Conservation (phyloP, 495 filamentous ascomycete genomes). For the Penicillium verhagenii region DNA sequence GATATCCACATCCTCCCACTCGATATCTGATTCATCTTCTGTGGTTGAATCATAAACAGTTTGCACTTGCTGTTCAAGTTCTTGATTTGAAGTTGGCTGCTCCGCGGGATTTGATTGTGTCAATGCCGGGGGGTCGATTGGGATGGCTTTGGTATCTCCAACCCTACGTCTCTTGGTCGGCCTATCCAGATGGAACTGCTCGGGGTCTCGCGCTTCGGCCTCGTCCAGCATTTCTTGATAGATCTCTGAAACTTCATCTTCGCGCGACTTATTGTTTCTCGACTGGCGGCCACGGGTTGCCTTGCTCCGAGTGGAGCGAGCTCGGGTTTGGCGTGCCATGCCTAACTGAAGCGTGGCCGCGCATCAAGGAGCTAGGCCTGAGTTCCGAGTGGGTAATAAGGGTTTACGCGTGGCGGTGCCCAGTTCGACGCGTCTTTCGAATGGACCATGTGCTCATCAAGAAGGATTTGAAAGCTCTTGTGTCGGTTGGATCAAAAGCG, state of each 20-base stretch:
- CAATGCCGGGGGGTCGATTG: constrained; percentile 9
- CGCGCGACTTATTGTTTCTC: constrained; percentile 6
- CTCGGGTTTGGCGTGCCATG: constrained; percentile 26
- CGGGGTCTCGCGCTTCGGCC: constrained; percentile 47
- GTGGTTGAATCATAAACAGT: constrained; percentile 45
- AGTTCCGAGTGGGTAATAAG: background rate
- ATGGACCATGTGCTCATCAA: background rate
- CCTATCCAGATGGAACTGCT: constrained; percentile 29
- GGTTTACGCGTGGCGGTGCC: background rate
- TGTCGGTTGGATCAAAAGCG: constrained; percentile 4
- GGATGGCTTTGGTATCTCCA: constrained; percentile 26
- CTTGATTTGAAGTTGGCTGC: constrained; percentile 3
- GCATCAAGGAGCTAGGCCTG: constrained; percentile 11
- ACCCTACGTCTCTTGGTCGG: constrained; percentile 47
- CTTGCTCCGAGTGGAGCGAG: constrained; percentile 16
- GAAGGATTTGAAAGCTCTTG: background rate
- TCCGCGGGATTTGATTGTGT: constrained; percentile 5
- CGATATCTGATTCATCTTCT: constrained; percentile 58
- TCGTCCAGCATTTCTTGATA: constrained; percentile 70
- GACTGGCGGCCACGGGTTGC: constrained; percentile 13
- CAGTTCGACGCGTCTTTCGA: background rate
- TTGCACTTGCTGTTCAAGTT: constrained; percentile 30
- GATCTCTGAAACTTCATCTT: constrained; percentile 48
- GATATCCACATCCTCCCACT: constrained; percentile 71
- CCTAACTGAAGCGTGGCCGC: background rate